Percentiles rank a stretch among this genome's conserved stretches.
Evolutionary conservation across 176 grass and related monocot genomes (phyloP).

Genomic region (Eragrostis curvula): DNA sequence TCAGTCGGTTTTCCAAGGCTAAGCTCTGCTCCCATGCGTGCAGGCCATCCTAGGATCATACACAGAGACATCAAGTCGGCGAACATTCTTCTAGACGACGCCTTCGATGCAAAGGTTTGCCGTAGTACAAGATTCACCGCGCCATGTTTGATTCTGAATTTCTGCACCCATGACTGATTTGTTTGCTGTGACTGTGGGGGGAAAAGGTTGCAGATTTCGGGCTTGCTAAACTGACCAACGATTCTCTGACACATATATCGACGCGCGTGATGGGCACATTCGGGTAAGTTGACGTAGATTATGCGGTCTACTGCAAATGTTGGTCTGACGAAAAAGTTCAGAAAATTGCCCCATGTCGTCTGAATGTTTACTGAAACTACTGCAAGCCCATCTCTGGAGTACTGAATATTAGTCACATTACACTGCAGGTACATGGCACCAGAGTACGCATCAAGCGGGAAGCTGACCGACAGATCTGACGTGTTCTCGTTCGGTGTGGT

Average conservation of each 20-base stretch:
- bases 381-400: background rate
- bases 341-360: background rate
- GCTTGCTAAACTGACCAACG: slow-evolving; percentile 71
- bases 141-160: background rate
- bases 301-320: background rate
- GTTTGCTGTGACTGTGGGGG: background rate
- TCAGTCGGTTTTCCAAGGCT: background rate
- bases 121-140: background rate
- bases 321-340: background rate
- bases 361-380: background rate
- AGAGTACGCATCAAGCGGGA: slow-evolving; percentile 85
- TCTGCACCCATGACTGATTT: background rate
- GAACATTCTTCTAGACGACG: slow-evolving; percentile 89
- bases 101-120: slow-evolving; percentile 76
- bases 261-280: slow-evolving; percentile 85
- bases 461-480: slow-evolving; percentile 85
- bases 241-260: slow-evolving; percentile 65
- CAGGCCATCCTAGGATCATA: slow-evolving; percentile 95
- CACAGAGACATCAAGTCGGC: slow-evolving; percentile 96
- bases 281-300: slow-evolving; percentile 40
- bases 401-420: background rate
- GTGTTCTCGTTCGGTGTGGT: slow-evolving; percentile 97
- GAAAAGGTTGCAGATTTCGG: slow-evolving; percentile 85
- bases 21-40: background rate
- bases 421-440: slow-evolving; percentile 76